phyloP scores from a whole-genome alignment of 768 basidiomycete species.

The Lactarius quietus region DNA sequence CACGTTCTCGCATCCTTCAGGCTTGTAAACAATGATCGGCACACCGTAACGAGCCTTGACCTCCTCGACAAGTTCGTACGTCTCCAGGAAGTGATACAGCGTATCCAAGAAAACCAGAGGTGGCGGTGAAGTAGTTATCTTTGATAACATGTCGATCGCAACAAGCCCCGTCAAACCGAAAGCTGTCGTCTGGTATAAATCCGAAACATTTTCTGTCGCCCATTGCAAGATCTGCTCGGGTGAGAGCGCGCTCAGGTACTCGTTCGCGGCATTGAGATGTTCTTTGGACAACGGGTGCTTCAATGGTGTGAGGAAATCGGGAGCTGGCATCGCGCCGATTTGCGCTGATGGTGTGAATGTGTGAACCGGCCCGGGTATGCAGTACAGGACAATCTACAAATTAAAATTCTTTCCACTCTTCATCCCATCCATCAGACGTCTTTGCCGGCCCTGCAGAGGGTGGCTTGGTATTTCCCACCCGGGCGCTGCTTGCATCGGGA shows the following conservation, averaged over 20 bases:
- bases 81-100: constrained; percentile 92
- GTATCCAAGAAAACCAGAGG: constrained; percentile 97
- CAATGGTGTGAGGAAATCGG: constrained; percentile 43
- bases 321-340: constrained; percentile 5
- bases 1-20: constrained; percentile 61
- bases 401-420: constrained; percentile 51
- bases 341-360: neutral
- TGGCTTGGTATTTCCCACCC: neutral
- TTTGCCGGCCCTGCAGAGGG: constrained; percentile 27
- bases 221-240: constrained; percentile 86
- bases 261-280: constrained; percentile 67
- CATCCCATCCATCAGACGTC: constrained; percentile 41
- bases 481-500: neutral
- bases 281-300: constrained; percentile 54
- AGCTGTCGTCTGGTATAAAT: constrained; percentile 90
- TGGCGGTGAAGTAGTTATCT: constrained; percentile 61
- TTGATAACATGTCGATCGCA: constrained; percentile 91
- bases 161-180: constrained; percentile 95
- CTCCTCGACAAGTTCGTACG: constrained; percentile 82
- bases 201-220: constrained; percentile 76
- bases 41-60: constrained; percentile 73
- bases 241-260: constrained; percentile 60
- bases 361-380: constrained; percentile 9
- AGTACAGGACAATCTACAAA: neutral
- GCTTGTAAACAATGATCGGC: constrained; percentile 73